These are phyloP conservation scores for Crassisporium funariophilum DNA, from an alignment of 768 basidiomycete genomes.

Conservation along the genomic window DNA sequence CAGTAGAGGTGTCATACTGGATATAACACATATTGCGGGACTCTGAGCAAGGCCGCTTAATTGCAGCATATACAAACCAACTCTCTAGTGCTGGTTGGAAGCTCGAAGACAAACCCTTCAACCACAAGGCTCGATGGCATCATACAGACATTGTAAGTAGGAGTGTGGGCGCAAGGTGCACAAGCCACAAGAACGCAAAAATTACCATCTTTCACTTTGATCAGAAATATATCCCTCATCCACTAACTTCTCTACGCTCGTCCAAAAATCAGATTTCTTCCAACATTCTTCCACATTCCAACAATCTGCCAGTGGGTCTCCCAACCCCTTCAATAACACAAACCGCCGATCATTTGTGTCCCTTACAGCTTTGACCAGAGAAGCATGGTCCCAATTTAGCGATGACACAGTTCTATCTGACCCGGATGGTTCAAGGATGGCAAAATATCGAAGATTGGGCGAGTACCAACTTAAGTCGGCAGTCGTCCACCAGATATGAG, in stretches of 20 bases:
- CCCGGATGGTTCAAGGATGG: neutral
- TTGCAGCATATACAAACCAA: too few species aligned
- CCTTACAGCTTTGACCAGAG: neutral
- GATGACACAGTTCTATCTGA: too few species aligned
- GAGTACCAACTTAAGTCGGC: neutral
- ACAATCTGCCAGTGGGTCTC: neutral
- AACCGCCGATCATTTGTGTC: neutral
- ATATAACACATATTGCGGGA: too few species aligned
- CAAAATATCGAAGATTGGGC: slow-evolving; percentile 9
- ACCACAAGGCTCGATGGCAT: too few species aligned
- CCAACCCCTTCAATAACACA: slow-evolving; percentile 6
- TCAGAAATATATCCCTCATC: slow-evolving; percentile 19
- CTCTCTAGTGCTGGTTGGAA: too few species aligned
- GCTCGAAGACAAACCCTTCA: too few species aligned
- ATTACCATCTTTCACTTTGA: slow-evolving; percentile 15
- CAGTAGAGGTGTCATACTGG: too few species aligned
- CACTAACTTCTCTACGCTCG: slow-evolving; percentile 20
- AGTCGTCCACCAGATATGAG: neutral
- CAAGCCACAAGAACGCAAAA: too few species aligned
- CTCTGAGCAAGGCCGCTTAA: too few species aligned
- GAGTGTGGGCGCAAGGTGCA: too few species aligned
- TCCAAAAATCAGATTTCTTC: slow-evolving; percentile 21
- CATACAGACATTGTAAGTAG: too few species aligned
- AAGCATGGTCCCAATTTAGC: neutral
- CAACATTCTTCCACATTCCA: slow-evolving; percentile 4